Conservation (phyloP, 345 rosid species). For the Acer negundo region DNA sequence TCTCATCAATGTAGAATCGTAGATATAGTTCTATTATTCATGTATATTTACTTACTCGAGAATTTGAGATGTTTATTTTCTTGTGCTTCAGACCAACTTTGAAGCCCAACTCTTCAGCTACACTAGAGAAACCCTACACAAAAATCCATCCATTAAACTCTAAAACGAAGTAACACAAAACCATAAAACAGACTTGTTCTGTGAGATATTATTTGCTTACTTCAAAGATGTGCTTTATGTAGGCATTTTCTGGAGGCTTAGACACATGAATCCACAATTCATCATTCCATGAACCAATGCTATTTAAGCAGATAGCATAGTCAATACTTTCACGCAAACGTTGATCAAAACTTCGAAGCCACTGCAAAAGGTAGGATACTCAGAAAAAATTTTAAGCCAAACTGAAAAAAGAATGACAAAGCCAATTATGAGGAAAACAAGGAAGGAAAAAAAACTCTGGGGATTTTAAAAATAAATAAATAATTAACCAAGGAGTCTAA, state of each 20-base stretch:
- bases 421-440: conserved; percentile 7
- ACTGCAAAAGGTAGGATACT: conserved; percentile 52
- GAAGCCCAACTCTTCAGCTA: conserved; percentile 76
- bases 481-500: conserved; percentile 21
- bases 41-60: conserved; percentile 71
- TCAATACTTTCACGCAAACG: conserved; percentile 94
- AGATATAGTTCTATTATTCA: conserved; percentile 11
- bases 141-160: conserved; percentile 22
- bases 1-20: too few relatives aligned
- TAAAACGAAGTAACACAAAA: conserved; percentile 23
- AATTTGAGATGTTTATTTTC: conserved; percentile 92
- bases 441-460: neutral
- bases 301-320: conserved; percentile 97
- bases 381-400: conserved; percentile 6
- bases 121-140: conserved; percentile 76
- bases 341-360: conserved; percentile 98
- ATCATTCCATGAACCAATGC: conserved; percentile 80
- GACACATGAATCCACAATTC: conserved; percentile 82
- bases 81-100: conserved; percentile 89
- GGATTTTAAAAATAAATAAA: conserved; percentile 11
- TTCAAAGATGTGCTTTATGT: conserved; percentile 87
- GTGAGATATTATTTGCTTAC: conserved; percentile 41
- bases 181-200: conserved; percentile 13
- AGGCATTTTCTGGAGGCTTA: conserved; percentile 93
- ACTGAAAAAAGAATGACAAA: conserved; percentile 11